These are phyloP conservation scores for Erythrophleum ivorense DNA, from an alignment of 331 rosid species.

Conservation along the genomic window DNA sequence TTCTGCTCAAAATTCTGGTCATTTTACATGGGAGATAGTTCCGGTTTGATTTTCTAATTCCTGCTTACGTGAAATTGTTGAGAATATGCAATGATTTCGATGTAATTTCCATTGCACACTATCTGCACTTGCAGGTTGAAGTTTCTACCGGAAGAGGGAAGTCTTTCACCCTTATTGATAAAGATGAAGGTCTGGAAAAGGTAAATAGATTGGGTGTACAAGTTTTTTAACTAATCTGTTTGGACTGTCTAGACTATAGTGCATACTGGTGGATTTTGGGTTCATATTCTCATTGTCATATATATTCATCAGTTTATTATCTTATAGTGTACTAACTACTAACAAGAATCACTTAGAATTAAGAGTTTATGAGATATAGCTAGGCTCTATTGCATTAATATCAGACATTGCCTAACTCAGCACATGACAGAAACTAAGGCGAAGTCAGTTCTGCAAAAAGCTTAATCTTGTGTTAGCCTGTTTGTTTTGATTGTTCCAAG, in stretches of 20 bases:
- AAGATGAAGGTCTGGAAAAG: conserved; percentile 88
- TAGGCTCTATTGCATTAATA: background rate
- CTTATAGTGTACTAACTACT: background rate
- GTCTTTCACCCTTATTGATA: conserved; percentile 61
- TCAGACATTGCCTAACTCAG: background rate
- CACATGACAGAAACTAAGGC: background rate
- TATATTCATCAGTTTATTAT: background rate
- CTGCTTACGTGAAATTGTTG: conserved; percentile 14
- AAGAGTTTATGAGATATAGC: background rate
- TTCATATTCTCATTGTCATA: background rate
- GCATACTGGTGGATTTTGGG: background rate
- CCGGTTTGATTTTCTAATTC: conserved; percentile 63
- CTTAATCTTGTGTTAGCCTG: background rate
- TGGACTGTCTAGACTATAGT: background rate
- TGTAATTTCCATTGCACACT: conserved; percentile 34
- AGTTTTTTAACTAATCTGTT: background rate
- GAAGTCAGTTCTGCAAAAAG: conserved; percentile 12
- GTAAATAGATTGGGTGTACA: conserved; percentile 48
- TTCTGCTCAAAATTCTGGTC: conserved; percentile 77
- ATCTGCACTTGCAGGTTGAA: conserved; percentile 61
- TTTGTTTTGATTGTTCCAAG: conserved; percentile 2
- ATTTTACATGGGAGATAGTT: conserved; percentile 84
- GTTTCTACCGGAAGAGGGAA: conserved; percentile 71
- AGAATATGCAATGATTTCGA: conserved; percentile 12
- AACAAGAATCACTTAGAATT: background rate